phyloP scores from a whole-genome alignment of 495 filamentous ascomycete species.

The Penicillium cosmopolitanum region DNA sequence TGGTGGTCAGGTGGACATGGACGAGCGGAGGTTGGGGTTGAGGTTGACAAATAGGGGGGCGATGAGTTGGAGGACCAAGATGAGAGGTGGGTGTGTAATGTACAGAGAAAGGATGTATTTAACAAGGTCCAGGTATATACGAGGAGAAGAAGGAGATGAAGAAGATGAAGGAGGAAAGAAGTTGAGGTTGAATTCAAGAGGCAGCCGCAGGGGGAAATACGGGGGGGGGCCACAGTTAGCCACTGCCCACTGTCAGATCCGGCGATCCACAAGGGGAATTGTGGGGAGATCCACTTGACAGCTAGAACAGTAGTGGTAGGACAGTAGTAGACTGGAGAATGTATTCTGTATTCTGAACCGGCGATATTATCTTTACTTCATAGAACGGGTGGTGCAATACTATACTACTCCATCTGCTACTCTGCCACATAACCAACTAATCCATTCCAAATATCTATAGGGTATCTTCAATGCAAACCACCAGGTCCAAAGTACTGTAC shows the following conservation, averaged over 20 bases:
- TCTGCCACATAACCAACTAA: too few relatives aligned
- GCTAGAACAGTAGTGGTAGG: too few relatives aligned
- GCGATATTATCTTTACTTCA: too few relatives aligned
- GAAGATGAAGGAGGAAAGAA: background rate
- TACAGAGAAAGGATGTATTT: background rate
- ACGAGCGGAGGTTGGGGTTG: background rate
- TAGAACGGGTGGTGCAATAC: too few relatives aligned
- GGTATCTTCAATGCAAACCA: too few relatives aligned
- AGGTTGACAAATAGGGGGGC: background rate
- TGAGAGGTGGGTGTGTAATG: background rate
- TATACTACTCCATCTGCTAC: too few relatives aligned
- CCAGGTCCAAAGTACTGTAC: too few relatives aligned
- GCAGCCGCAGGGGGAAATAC: background rate
- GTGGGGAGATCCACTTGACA: constrained; percentile 6
- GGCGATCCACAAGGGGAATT: constrained; percentile 1
- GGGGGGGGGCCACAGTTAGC: constrained; percentile 3
- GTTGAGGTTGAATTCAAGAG: background rate
- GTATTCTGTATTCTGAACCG: background rate
- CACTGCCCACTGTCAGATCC: background rate
- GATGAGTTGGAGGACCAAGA: background rate
- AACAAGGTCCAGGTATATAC: background rate
- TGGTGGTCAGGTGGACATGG: constrained; percentile 29
- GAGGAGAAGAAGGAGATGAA: background rate
- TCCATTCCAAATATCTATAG: too few relatives aligned
- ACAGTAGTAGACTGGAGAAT: too few relatives aligned